Evolutionary conservation across 106 monocot genomes (phyloP), one percentile per base, ranked within the genome.

Genomic region (Dioscorea dumetorum): DNA sequence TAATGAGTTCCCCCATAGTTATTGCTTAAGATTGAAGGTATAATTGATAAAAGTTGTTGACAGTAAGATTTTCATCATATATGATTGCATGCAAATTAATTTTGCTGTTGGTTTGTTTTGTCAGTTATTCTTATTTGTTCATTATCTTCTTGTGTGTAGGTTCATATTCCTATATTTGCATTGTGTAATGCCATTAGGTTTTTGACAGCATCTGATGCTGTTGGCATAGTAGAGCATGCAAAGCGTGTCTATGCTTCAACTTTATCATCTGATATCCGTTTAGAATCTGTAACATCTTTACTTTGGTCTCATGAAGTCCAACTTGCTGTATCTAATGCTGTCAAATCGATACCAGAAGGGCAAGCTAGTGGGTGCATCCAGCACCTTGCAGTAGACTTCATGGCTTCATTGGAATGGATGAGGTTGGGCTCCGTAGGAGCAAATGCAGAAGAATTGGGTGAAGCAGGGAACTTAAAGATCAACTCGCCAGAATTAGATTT

Each of bases 311-410:
- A 78, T 61, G 63, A 68, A 12, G 62, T 97, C 8, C 79, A 33
- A 72, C 23, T 20, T 69, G 72, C 84, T 20, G 78, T 79, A 69
- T 76, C 73, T 50, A 80, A 72, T 78, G 79, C 86, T 66, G 74
- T 97, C 31, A 87, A 82, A 54, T 82, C 82, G 35, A 80, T 91
- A 78, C 95, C 91, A 70, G 91, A 91, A 82, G 86, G 95, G 13
- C 91, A 97, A 68, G 73, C 82, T 11, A 75, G 80, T 62, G 72
- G 68, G 50, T 97, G 62, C 56, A 68, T 97, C 53, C 80, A 80
- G 56, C 84, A 89, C 31, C 70, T 97, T 22, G 88, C 76, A 66
- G 15, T 24, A 35, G 95, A 97, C 48, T 28, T 97, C 57, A 10
- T 57, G 58, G 81, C 80, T 64, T 78, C 84, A 50, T 74, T 91